Evolutionary conservation across 2,329 filamentous ascomycete species (phyloP).

Genomic region (Colletotrichum plurivorum): DNA sequence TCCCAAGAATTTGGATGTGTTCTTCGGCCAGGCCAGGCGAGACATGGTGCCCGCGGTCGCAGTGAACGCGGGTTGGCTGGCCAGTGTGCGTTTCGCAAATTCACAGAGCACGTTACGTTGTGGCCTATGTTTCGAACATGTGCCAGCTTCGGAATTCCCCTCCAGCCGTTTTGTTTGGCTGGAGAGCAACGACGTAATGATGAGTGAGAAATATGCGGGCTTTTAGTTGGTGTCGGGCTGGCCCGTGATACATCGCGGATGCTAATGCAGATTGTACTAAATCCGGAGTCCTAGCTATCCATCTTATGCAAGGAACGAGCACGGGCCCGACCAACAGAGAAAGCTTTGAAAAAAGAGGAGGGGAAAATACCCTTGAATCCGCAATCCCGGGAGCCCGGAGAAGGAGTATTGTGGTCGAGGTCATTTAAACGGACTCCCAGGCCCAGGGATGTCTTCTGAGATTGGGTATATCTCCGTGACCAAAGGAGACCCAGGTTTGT

Average conservation of each 20-base stretch:
- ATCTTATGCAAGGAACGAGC: constrained; percentile 34
- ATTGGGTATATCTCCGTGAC: neutral
- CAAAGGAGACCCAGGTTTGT: neutral
- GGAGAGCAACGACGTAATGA: constrained; percentile 3
- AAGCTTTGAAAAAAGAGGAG: constrained; percentile 5
- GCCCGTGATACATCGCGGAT: neutral
- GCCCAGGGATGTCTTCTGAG: neutral
- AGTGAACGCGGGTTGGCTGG: constrained; percentile 23
- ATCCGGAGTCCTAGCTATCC: constrained; percentile 26
- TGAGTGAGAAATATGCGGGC: constrained; percentile 13
- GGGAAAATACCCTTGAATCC: neutral
- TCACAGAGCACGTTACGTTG: neutral
- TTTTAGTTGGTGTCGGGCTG: constrained; percentile 18
- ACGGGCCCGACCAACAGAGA: neutral
- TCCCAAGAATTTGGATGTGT: constrained; percentile 34
- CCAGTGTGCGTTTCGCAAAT: constrained; percentile 29
- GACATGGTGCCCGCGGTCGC: constrained; percentile 11
- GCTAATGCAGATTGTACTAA: constrained; percentile 21
- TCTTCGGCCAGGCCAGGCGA: constrained; percentile 16
- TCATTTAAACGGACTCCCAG: neutral
- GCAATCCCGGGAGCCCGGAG: neutral
- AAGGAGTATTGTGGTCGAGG: neutral
- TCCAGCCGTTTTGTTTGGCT: constrained; percentile 7
- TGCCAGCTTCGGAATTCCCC: constrained; percentile 5
- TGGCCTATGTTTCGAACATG: constrained; percentile 8